These are phyloP conservation scores for Pseudogymnoascus sp. DNA, from an alignment of 2,329 filamentous ascomycete genomes.

Conservation along the genomic window DNA sequence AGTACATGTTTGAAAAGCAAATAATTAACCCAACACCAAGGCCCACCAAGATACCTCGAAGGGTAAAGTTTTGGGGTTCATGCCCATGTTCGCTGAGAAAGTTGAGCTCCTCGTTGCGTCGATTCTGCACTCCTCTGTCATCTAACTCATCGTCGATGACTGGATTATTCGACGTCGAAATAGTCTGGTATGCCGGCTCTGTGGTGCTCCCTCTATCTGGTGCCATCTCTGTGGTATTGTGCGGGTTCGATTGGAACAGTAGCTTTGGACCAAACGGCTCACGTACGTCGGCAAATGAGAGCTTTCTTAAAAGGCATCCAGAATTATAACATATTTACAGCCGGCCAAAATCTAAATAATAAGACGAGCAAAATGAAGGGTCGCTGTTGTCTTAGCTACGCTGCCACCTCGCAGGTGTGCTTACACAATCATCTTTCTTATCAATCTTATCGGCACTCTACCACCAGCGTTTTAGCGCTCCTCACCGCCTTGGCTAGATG, in stretches of 20 bases:
- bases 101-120: constrained; percentile 23
- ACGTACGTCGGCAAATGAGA: not conserved
- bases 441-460: not conserved
- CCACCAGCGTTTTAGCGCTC: not conserved
- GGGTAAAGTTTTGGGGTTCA: constrained; percentile 65
- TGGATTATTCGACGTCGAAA: not conserved
- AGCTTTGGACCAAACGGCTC: not conserved
- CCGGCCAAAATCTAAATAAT: not conserved
- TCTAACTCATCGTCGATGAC: not conserved
- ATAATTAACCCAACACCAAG: constrained; percentile 81
- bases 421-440: not conserved
- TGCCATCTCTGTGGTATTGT: constrained; percentile 1
- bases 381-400: not conserved
- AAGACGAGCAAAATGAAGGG: not conserved
- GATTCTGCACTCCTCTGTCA: constrained; percentile 13
- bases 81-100: constrained; percentile 26
- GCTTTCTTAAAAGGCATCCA: not conserved
- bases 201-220: not conserved
- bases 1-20: constrained; percentile 97
- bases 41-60: constrained; percentile 72
- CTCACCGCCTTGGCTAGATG: constrained; percentile 5
- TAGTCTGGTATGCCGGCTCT: constrained; percentile 8
- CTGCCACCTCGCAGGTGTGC: not conserved
- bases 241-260: not conserved
- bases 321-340: not conserved